These are phyloP conservation scores for Endotrypanum monterogeii DNA, from an alignment of 208 protist species.

Conservation along the genomic window DNA sequence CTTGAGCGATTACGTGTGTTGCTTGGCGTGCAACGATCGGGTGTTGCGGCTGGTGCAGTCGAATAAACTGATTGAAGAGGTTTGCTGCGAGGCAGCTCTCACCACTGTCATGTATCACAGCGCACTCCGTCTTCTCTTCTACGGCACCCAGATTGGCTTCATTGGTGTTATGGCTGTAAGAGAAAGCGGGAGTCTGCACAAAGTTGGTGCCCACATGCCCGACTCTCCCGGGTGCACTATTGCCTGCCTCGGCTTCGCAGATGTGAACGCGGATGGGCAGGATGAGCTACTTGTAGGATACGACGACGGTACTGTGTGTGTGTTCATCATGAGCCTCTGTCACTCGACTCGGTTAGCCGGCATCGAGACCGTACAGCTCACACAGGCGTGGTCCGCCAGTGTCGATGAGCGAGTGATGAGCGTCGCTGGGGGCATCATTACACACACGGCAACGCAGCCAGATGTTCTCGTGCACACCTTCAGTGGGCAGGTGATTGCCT, in stretches of 20 bases:
- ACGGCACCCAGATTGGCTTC: slow-evolving; percentile 79
- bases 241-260: slow-evolving; percentile 46
- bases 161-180: slow-evolving; percentile 60
- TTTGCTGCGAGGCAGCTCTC: slow-evolving; percentile 71
- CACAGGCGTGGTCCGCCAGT: slow-evolving; percentile 44
- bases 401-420: slow-evolving; percentile 66
- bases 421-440: slow-evolving; percentile 69
- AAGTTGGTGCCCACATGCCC: slow-evolving; percentile 33
- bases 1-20: slow-evolving; percentile 67
- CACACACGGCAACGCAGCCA: slow-evolving; percentile 32
- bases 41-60: slow-evolving; percentile 65
- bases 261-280: slow-evolving; percentile 65
- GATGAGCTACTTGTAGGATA: slow-evolving; percentile 80
- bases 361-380: slow-evolving; percentile 27
- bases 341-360: background rate
- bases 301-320: slow-evolving; percentile 74
- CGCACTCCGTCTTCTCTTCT: slow-evolving; percentile 44
- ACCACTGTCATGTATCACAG: slow-evolving; percentile 51
- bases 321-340: slow-evolving; percentile 41
- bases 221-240: slow-evolving; percentile 34
- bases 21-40: slow-evolving; percentile 85
- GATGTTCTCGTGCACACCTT: slow-evolving; percentile 79
- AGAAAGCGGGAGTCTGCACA: slow-evolving; percentile 32
- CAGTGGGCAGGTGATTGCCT: slow-evolving; percentile 73
- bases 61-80: slow-evolving; percentile 65